phyloP scores from a whole-genome alignment of 2,329 filamentous ascomycete genomes.

The Torrubiella hemipterigena region DNA sequence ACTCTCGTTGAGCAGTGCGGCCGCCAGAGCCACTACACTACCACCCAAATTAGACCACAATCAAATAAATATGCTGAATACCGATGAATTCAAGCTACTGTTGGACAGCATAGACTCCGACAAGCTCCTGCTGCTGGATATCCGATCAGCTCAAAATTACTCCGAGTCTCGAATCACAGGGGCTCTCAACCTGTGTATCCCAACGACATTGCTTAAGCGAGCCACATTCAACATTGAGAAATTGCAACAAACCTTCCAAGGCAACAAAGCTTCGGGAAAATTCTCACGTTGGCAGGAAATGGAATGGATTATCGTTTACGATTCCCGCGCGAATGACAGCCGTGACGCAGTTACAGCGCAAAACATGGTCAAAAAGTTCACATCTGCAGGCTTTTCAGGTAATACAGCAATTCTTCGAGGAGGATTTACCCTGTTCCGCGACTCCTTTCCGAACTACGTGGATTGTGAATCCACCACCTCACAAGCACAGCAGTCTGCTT shows the following conservation, averaged over 20 bases:
- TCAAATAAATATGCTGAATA: constrained; percentile 38
- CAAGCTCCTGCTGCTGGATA: constrained; percentile 62
- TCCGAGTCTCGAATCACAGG: constrained; percentile 60
- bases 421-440: constrained; percentile 66
- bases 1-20: constrained; percentile 12
- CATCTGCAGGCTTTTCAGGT: constrained; percentile 69
- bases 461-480: constrained; percentile 37
- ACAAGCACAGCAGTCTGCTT: constrained; percentile 15
- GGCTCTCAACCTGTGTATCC: constrained; percentile 89
- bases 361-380: constrained; percentile 91
- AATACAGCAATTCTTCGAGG: constrained; percentile 64
- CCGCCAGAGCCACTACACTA: constrained; percentile 35
- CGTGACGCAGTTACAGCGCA: constrained; percentile 71
- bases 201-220: constrained; percentile 83
- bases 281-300: constrained; percentile 69
- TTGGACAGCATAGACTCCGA: constrained; percentile 28
- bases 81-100: constrained; percentile 42
- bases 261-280: constrained; percentile 52
- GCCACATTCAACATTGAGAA: constrained; percentile 84
- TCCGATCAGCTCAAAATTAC: constrained; percentile 78
- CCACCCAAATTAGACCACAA: constrained; percentile 35
- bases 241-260: constrained; percentile 74
- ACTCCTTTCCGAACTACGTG: constrained; percentile 51
- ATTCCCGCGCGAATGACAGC: constrained; percentile 61
- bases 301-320: constrained; percentile 77